Conservation (phyloP, 495 filamentous ascomycete species). For the Thermochaetoides thermophila region DNA sequence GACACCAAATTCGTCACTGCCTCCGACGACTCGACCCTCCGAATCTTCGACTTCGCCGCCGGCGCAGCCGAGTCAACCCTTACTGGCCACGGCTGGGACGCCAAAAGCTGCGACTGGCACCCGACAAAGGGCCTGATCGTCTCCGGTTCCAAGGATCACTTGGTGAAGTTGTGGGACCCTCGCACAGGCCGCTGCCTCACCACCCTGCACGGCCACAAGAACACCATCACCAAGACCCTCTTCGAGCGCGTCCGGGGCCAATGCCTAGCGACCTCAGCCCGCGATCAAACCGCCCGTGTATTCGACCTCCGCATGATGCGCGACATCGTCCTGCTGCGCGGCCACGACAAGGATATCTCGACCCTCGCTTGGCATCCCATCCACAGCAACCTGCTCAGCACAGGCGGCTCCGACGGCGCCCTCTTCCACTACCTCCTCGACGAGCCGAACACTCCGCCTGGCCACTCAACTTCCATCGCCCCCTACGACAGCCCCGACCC, state of each 20-base stretch:
- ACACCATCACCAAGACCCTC: conserved; percentile 74
- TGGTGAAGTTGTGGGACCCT: conserved; percentile 96
- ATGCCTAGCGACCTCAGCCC: conserved; percentile 77
- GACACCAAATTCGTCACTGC: conserved; percentile 93
- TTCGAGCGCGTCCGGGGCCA: conserved; percentile 75
- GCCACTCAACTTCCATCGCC: conserved; percentile 49
- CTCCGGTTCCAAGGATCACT: conserved; percentile 92
- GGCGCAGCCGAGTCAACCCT: conserved; percentile 66
- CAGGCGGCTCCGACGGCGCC: conserved; percentile 76
- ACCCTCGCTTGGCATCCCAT: conserved; percentile 89
- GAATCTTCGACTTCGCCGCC: conserved; percentile 92
- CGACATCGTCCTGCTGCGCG: conserved; percentile 78
- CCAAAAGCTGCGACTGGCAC: conserved; percentile 93
- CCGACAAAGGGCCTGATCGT: conserved; percentile 87
- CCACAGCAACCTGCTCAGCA: conserved; percentile 75
- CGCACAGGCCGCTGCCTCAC: conserved; percentile 78
- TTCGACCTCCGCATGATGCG: conserved; percentile 98
- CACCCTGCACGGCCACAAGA: conserved; percentile 94
- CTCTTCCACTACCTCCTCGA: conserved; percentile 86
- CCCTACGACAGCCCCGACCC: conserved; percentile 76
- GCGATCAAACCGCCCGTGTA: conserved; percentile 80
- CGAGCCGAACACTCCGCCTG: conserved; percentile 69
- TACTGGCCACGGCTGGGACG: conserved; percentile 89
- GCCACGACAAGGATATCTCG: conserved; percentile 90
- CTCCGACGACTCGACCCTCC: conserved; percentile 80